A percentile compares a stretch with the other conserved stretches of the same genome.
Evolutionary conservation across 371 early-diverging fungal genomes (phyloP).

Genomic region (Capillidium heterosporum): DNA sequence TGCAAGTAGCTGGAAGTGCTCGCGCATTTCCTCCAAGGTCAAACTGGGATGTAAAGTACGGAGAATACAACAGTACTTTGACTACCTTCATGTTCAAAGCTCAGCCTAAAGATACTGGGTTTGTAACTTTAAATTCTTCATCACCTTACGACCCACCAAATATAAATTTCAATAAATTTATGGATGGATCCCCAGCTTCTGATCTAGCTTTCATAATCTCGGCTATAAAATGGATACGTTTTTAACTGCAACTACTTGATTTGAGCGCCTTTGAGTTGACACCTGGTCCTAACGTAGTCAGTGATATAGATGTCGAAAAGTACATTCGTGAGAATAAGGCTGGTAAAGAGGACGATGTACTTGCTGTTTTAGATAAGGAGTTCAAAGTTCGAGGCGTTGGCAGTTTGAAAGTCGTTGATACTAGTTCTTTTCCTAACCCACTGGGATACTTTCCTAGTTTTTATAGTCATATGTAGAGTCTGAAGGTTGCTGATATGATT

Average conservation of each 20-base stretch:
- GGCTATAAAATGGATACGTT: background rate
- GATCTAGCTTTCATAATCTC: background rate
- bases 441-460: background rate
- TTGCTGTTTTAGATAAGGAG: slow-evolving; percentile 11
- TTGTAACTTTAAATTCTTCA: background rate
- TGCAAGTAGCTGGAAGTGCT: background rate
- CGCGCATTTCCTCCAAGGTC: background rate
- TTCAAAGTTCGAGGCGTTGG: slow-evolving; percentile 16
- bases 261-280: background rate
- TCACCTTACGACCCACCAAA: slow-evolving; percentile 1
- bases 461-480: background rate
- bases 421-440: slow-evolving; percentile 16
- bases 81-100: background rate
- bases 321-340: slow-evolving; percentile 7
- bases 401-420: slow-evolving; percentile 19
- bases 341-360: slow-evolving; percentile 10
- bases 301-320: background rate
- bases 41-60: too few species aligned
- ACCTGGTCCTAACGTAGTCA: background rate
- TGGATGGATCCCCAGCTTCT: too few species aligned
- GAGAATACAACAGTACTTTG: background rate
- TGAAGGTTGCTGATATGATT: background rate
- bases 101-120: background rate
- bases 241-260: background rate
- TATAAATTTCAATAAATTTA: slow-evolving; percentile 1